Evolutionary conservation across 1,284 basidiomycete species (phyloP).

Genomic region (Ceratobasidium sp.): DNA sequence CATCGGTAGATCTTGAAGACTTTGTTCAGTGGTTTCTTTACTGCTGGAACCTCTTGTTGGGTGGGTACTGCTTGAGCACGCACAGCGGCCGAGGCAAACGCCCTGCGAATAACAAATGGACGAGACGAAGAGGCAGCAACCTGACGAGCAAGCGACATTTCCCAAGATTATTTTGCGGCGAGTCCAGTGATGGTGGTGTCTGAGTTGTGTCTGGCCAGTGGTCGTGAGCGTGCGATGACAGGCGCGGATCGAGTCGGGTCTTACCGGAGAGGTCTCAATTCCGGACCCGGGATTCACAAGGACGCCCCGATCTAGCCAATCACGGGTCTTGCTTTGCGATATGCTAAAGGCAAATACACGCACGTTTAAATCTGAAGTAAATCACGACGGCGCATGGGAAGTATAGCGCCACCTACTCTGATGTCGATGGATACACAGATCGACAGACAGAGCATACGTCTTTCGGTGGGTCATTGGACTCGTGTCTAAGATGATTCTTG

Average conservation of each 20-base stretch:
- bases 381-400: too few relatives aligned
- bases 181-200: not conserved
- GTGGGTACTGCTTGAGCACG: conserved; percentile 17
- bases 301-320: conserved; percentile 21
- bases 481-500: too few relatives aligned
- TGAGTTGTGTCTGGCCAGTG: not conserved
- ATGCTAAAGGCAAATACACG: too few relatives aligned
- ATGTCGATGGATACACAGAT: too few relatives aligned
- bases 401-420: too few relatives aligned
- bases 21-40: conserved; percentile 65
- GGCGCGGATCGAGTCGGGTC: conserved; percentile 31
- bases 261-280: not conserved
- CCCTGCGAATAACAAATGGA: conserved; percentile 6
- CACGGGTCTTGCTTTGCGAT: not conserved
- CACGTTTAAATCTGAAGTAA: too few relatives aligned
- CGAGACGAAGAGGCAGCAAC: not conserved
- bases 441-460: too few relatives aligned
- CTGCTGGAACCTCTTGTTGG: conserved; percentile 45
- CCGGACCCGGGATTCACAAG: conserved; percentile 36
- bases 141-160: conserved; percentile 21
- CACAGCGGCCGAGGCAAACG: conserved; percentile 22
- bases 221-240: conserved; percentile 35
- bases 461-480: too few relatives aligned
- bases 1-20: conserved; percentile 98
- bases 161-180: not conserved